Base-by-base conservation (phyloP, 108 stramenopile species). In the Mediolabrus comicus region DNA sequence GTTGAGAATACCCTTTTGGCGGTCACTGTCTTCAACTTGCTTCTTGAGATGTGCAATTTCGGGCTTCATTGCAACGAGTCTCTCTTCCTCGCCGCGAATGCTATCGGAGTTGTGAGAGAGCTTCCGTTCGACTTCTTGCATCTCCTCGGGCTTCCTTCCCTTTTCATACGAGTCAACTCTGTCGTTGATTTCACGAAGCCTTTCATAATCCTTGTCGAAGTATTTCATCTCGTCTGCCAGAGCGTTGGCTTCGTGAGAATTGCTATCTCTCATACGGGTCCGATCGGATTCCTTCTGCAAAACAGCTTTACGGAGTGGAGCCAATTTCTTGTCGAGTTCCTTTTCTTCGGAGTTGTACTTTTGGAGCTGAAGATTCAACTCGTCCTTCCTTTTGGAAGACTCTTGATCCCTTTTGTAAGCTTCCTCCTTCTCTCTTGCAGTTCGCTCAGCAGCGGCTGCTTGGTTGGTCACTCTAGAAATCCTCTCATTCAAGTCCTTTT, bases 21-120 rank as follows among this genome's bases (percentile, higher is more conserved):
- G 74, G 27, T 85, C 84, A 65, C 91, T 79, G 36, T 94, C 87
- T 12, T 90, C 79, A 25, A 92, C 77, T 17, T 79, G 56, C 41
- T 84, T 80, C 55, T 84, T 66, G 26, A 82, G 73, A 17, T 67
- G 59, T 16, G 81, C 75, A 6, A 91, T 67, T 49, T 80, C 72
- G 2, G 86, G 81, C 19, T 74, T 62, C 54, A 92, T 64, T 9
- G 10, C 9, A 1, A 33, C 32, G 3, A 79, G 60, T 16, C 32
- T 57, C 7, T 36, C 67, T 67, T 80, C 79, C 33, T 68, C 54
- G 19, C 60, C 41, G 17, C 65, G 53, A 32, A 79, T 79, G 16
- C 33, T 59, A 0, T 56, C 19, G 19, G 62, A 38, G 34, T 72
- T 72, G 9, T 35, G 33, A 25, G 34, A 2, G 28, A 80, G 41